These are phyloP conservation scores for Chamaecyparis obtusa DNA, from an alignment of 75 land plant genomes.

Conservation along the genomic window DNA sequence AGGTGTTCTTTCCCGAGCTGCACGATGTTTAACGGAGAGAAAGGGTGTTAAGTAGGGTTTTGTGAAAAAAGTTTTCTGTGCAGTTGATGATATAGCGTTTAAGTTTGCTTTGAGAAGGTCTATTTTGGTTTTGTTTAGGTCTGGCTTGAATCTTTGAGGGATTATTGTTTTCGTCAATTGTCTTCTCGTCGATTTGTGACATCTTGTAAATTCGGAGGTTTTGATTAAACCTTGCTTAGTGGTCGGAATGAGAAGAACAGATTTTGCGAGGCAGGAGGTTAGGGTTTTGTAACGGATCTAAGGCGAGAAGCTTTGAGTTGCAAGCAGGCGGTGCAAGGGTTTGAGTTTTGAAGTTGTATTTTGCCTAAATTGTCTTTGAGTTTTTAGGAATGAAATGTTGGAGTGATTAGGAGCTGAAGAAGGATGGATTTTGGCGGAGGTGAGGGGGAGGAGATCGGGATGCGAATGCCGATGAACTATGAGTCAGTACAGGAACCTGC, in stretches of 20 bases:
- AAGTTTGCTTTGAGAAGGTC: neutral
- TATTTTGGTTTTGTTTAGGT: neutral
- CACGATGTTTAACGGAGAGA: neutral
- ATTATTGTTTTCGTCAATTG: neutral
- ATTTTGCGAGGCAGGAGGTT: neutral
- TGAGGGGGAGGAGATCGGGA: neutral
- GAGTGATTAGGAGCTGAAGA: neutral
- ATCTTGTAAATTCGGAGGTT: neutral
- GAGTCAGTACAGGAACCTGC: constrained; percentile 18
- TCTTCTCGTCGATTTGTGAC: neutral
- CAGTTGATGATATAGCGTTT: neutral
- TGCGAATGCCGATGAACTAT: constrained; percentile 28
- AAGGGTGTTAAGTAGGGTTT: neutral
- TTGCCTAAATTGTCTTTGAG: neutral
- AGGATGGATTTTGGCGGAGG: neutral
- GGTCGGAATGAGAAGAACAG: neutral
- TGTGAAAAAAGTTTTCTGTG: too few relatives aligned
- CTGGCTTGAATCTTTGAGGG: neutral
- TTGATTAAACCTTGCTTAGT: neutral
- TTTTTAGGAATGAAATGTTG: neutral
- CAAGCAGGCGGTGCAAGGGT: neutral
- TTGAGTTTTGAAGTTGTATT: neutral
- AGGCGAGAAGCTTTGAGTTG: neutral
- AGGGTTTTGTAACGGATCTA: neutral
- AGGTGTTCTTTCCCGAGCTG: neutral